Evolutionary conservation across 257 asterid genomes (phyloP).

Genomic region (Lithospermum erythrorhizon): DNA sequence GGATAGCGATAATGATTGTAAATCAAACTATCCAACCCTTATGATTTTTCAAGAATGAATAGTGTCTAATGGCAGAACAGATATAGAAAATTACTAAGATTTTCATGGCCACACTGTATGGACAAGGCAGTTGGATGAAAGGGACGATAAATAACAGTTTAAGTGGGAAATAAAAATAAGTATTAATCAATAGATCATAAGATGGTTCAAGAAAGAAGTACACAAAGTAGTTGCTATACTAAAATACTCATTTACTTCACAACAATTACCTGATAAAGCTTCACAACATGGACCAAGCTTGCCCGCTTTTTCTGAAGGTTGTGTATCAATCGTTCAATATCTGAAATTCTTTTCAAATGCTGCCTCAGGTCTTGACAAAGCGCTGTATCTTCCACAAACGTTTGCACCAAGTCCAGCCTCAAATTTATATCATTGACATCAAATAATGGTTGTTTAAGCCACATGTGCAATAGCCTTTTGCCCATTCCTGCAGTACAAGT

Average conservation of each 20-base stretch:
- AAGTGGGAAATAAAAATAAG: too few relatives aligned
- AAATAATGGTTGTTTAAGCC: slow-evolving; percentile 87
- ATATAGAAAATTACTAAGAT: too few relatives aligned
- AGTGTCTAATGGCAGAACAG: too few relatives aligned
- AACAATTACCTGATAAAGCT: slow-evolving; percentile 79
- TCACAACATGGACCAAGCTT: slow-evolving; percentile 66
- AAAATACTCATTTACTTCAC: too few relatives aligned
- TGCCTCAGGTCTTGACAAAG: slow-evolving; percentile 87
- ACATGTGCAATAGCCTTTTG: slow-evolving; percentile 76
- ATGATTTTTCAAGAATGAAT: too few relatives aligned
- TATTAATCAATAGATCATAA: too few relatives aligned
- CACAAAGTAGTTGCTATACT: too few relatives aligned
- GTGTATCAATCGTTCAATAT: slow-evolving; percentile 65
- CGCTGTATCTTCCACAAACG: slow-evolving; percentile 79
- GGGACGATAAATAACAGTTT: too few relatives aligned
- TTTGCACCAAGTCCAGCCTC: slow-evolving; percentile 84
- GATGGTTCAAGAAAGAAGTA: neutral
- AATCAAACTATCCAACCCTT: too few relatives aligned
- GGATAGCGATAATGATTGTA: too few relatives aligned
- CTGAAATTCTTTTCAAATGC: slow-evolving; percentile 86
- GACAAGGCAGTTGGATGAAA: too few relatives aligned
- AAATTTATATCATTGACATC: slow-evolving; percentile 69
- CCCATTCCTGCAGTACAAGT: slow-evolving; percentile 99
- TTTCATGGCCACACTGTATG: too few relatives aligned
- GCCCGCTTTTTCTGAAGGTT: slow-evolving; percentile 78